Evolutionary conservation across 257 asterid species (phyloP), one percentile per base, ranked within the genome.

Genomic region (Lycium ferocissimum): DNA sequence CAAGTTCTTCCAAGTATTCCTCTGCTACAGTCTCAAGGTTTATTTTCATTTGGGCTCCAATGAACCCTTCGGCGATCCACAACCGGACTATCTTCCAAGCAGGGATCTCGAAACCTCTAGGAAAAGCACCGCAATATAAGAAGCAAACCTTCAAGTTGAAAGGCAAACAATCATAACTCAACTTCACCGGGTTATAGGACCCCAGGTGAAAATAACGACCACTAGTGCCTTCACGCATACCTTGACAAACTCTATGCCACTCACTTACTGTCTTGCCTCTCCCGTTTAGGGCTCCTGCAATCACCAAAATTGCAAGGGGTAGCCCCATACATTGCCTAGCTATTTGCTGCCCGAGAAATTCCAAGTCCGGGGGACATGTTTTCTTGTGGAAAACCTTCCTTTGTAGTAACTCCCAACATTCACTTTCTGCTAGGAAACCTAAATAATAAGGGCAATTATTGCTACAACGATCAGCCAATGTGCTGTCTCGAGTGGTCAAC

Each of bases 61-160:
- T 45, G 82, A 91, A 92, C 13, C 93, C 93, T 86, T 92, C 94
- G 0, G 92, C 93, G 0, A 92, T 88, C 95, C 95, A 92, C 67
- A 92, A 58, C 0, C 80, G 59, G 15, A 56, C 82, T 83, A 92
- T 56, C 70, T 82, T 91, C 87, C 89, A 83, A 1, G 71, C 84
- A 0, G 84, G 86, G 58, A 92, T 91, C 88, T 83, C 86, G 0
- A 14, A 70, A 35, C 88, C 91, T 51, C 86, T 87, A 0, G 91
- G 93, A 59, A 92, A 91, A n/a, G n/a, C n/a, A n/a, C n/a, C n/a
- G n/a, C n/a, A n/a, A n/a, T n/a, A n/a, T n/a, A n/a, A n/a, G n/a
- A 93, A 93, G 63, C 96, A 91, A 0, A 86, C 87, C 40, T 88
- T 88, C 86, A 89, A 69, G 40, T 85, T 73, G 51, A 49, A 53